A percentile compares a stretch with the other conserved stretches of the same genome.
Conservation (phyloP, 2,329 filamentous ascomycete species). For the Incumbomyces delicatus region DNA sequence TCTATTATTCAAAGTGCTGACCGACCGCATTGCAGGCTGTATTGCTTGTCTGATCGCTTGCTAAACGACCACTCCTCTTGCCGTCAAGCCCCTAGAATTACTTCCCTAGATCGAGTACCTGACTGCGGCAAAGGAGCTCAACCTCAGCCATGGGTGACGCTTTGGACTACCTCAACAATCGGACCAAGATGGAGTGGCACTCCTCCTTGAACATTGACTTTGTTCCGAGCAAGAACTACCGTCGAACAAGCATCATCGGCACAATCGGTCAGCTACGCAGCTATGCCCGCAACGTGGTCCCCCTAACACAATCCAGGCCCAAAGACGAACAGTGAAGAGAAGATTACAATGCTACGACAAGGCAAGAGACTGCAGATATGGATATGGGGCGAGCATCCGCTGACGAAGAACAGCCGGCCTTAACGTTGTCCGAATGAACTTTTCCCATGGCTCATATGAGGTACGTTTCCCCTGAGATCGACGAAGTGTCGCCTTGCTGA, state of each 20-base stretch:
- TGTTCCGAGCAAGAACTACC: conserved; percentile 78
- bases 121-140: too few relatives aligned
- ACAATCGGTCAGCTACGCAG: conserved; percentile 64
- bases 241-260: conserved; percentile 95
- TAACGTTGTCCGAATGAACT: conserved; percentile 99
- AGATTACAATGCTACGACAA: conserved; percentile 86
- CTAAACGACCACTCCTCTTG: too few relatives aligned
- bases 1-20: too few relatives aligned
- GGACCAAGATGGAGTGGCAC: conserved; percentile 62
- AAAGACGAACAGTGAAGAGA: conserved; percentile 97
- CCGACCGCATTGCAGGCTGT: too few relatives aligned
- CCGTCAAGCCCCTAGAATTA: too few relatives aligned
- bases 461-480: conserved; percentile 25
- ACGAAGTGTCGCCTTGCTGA: conserved; percentile 8
- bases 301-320: conserved; percentile 46
- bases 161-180: conserved; percentile 75
- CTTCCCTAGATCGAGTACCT: too few relatives aligned
- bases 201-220: conserved; percentile 81
- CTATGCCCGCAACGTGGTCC: too few relatives aligned
- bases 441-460: conserved; percentile 85
- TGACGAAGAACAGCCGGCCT: conserved; percentile 55
- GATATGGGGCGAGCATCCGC: neutral
- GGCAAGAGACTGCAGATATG: conserved; percentile 28
- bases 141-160: conserved; percentile 52
- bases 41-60: too few relatives aligned